phyloP scores from a whole-genome alignment of 208 protist species.

The Blastocrithidia nonstop region DNA sequence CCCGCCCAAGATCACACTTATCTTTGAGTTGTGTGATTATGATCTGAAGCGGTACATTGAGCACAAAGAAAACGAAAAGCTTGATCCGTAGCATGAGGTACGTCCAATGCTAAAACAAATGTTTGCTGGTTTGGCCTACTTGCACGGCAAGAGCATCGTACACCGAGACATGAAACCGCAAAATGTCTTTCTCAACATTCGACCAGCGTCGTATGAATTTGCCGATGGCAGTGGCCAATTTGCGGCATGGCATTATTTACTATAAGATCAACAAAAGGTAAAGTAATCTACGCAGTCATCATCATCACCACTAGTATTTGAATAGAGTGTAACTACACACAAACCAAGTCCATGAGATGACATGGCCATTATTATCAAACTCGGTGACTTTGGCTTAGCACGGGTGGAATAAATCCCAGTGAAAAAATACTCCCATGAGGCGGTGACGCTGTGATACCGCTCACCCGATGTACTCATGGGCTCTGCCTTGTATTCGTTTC shows the following conservation, averaged over 20 bases:
- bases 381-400: constrained; percentile 83
- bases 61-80: constrained; percentile 8
- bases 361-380: constrained; percentile 41
- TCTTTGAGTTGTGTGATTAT: constrained; percentile 95
- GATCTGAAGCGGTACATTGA: constrained; percentile 96
- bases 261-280: constrained; percentile 1
- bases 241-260: constrained; percentile 1
- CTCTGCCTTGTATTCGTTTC: constrained; percentile 51
- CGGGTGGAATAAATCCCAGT: constrained; percentile 82
- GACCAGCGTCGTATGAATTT: constrained; percentile 12
- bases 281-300: no score
- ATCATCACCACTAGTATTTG: no score
- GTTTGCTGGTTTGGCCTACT: constrained; percentile 52
- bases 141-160: constrained; percentile 63
- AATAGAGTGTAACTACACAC: no score
- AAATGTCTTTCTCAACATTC: constrained; percentile 72
- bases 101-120: constrained; percentile 62
- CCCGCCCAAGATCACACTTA: constrained; percentile 92
- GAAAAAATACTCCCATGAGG: constrained; percentile 86
- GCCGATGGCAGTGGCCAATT: constrained; percentile 7
- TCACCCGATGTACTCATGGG: constrained; percentile 87
- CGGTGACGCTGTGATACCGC: constrained; percentile 91
- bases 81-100: constrained; percentile 35
- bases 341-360: no score
- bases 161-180: constrained; percentile 87